phyloP scores from a whole-genome alignment of 305 asterid genomes.

The Fraxinus velutina region DNA sequence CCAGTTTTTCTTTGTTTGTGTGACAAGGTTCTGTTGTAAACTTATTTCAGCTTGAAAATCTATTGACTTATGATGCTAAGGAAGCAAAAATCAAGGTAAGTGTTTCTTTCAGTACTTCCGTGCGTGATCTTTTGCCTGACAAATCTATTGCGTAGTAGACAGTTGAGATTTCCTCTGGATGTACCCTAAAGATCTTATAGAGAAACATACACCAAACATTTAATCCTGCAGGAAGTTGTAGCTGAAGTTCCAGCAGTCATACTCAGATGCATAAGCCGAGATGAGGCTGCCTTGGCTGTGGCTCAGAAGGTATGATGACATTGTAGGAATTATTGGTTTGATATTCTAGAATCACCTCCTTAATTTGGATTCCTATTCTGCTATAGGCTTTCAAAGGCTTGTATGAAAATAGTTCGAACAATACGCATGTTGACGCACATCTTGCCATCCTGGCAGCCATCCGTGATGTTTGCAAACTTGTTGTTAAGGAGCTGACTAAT shows the following conservation, averaged over 20 bases:
- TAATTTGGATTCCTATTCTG: slow-evolving; percentile 15
- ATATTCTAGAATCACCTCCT: slow-evolving; percentile 14
- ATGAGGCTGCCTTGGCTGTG: slow-evolving; percentile 95
- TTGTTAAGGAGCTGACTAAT: slow-evolving; percentile 94
- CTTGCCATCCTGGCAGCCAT: slow-evolving; percentile 77
- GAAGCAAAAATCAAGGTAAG: slow-evolving; percentile 85
- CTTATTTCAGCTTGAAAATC: slow-evolving; percentile 69
- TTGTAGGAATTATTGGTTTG: slow-evolving; percentile 5
- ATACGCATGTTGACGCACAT: slow-evolving; percentile 68
- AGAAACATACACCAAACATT: slow-evolving; percentile 10
- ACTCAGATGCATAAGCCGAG: slow-evolving; percentile 86
- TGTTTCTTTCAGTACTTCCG: slow-evolving; percentile 5
- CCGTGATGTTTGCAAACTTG: slow-evolving; percentile 98
- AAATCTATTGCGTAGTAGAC: background rate
- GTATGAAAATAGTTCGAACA: slow-evolving; percentile 76
- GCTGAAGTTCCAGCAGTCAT: slow-evolving; percentile 92
- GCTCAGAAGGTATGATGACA: slow-evolving; percentile 73
- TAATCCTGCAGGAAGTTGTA: slow-evolving; percentile 56
- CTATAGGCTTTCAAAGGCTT: slow-evolving; percentile 84
- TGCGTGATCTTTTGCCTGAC: background rate
- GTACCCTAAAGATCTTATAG: background rate
- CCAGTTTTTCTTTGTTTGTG: slow-evolving; percentile 16
- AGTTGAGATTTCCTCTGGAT: slow-evolving; percentile 7
- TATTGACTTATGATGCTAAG: slow-evolving; percentile 54
- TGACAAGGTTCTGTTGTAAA: slow-evolving; percentile 22